phyloP scores from a whole-genome alignment of 192 early-diverging fungal species.

The Chytriomyces sp. region DNA sequence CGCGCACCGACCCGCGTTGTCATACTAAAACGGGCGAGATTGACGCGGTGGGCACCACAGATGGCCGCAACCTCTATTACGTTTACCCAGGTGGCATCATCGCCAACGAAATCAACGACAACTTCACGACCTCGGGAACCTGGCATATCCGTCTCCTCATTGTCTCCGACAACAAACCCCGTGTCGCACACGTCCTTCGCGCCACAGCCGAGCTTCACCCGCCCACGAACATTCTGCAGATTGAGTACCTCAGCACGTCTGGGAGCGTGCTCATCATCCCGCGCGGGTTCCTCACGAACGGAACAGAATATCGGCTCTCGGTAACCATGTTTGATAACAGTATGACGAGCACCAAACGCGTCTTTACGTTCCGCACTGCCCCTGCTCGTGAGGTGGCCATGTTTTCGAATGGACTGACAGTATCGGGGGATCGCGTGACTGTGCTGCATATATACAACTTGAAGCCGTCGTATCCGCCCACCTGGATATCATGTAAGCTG shows the following conservation, averaged over 20 bases:
- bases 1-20: constrained; percentile 6
- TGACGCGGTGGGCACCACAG: neutral
- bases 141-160: constrained; percentile 20
- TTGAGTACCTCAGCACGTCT: constrained; percentile 19
- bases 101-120: neutral
- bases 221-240: neutral
- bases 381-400: neutral
- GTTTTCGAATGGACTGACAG: neutral
- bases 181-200: constrained; percentile 8
- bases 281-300: neutral
- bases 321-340: constrained; percentile 28
- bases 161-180: constrained; percentile 25
- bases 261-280: constrained; percentile 7
- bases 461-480: constrained; percentile 23
- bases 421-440: neutral
- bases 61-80: constrained; percentile 23
- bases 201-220: constrained; percentile 16
- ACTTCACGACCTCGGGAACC: neutral
- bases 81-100: constrained; percentile 23
- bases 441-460: constrained; percentile 22
- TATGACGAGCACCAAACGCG: constrained; percentile 2
- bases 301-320: constrained; percentile 10
- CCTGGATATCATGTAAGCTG: constrained; percentile 18
- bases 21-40: neutral
- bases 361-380: constrained; percentile 15